Evolutionary conservation across 2,329 filamentous ascomycete genomes (phyloP), one percentile per base, ranked within the genome.

Genomic region (Stromatinia cepivora): DNA sequence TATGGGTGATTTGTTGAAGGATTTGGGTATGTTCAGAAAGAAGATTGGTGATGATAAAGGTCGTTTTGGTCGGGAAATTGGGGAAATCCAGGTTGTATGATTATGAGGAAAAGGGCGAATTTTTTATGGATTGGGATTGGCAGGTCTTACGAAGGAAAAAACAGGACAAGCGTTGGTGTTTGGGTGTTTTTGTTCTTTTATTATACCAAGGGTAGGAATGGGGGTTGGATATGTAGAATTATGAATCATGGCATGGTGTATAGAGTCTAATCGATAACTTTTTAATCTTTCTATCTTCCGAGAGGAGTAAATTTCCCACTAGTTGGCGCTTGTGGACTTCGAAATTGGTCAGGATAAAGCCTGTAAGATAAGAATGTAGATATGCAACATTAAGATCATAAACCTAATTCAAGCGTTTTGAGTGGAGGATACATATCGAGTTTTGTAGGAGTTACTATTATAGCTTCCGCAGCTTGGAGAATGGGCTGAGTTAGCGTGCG

Each of bases 11-110:
- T 86, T 98, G 77, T 83, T 99, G 73, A 88, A 89, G 74, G 94
- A 98, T 75, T 78, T 97, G 67, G 87, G 86, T 42, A 79, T 94
- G 77, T 96, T 97, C 82, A 90, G 90, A 79, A 88, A 88, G 76
- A 98, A 97, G 82, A 88, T 98, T 72, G 89, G 87, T 9, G 93
- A 95, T 75, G 95, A 98, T 79, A 87, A 91, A 79, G 82, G 82
- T 69, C 83, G 92, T 52, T 95, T 88, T 70, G 81, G 84, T 50
- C 20, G 34, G 17, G 45, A 34, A 15, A 10, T 42, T 22, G 36
- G 11, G 5, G 36, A n/a, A 22, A n/a, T 42, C 6, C 39, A 61
- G 42, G 31, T 62, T 62, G 56, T 59, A 61, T 62, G 34, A 42
- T 31, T 46, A 50, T 52, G 10, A 31, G 20, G 11, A 25, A 17